These are phyloP conservation scores for Pyronema domesticum DNA, from an alignment of 495 filamentous ascomycete genomes.

Conservation along the genomic window DNA sequence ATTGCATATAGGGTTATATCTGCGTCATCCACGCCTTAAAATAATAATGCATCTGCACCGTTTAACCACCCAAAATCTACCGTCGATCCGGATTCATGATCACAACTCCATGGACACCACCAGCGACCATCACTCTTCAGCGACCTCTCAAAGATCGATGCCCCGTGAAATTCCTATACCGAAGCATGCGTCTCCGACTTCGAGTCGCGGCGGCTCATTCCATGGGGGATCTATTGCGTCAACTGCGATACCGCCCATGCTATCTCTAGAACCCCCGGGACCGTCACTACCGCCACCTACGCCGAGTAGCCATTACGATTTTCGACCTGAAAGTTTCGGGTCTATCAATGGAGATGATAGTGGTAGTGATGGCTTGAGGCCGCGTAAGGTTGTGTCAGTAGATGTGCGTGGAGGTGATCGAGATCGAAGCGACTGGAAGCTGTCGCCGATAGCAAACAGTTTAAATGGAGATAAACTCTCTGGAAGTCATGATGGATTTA, in stretches of 20 bases:
- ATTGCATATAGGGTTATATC: neutral
- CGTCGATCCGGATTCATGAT: conserved; percentile 22
- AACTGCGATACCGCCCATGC: conserved; percentile 14
- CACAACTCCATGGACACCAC: conserved; percentile 18
- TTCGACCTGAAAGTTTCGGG: neutral
- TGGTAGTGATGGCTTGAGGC: neutral
- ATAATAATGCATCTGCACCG: conserved; percentile 23
- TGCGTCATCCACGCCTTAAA: neutral
- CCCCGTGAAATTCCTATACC: conserved; percentile 23
- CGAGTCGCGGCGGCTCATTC: conserved; percentile 18
- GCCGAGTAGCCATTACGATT: neutral
- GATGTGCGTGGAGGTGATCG: neutral
- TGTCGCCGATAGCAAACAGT: neutral
- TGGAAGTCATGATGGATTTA: neutral
- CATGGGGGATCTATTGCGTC: conserved; percentile 5
- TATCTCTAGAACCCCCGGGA: conserved; percentile 16
- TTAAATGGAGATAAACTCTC: neutral
- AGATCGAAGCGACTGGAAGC: neutral
- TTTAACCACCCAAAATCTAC: conserved; percentile 21
- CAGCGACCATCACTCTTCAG: conserved; percentile 15
- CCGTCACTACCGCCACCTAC: neutral
- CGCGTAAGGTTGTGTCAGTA: neutral
- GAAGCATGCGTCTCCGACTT: conserved; percentile 19
- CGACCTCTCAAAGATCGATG: conserved; percentile 21
- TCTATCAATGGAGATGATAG: conserved; percentile 1